Percentiles rank a stretch among this genome's conserved stretches.
phyloP scores from a whole-genome alignment of 192 early-diverging fungal species.

The Backusella liffmaniae region DNA sequence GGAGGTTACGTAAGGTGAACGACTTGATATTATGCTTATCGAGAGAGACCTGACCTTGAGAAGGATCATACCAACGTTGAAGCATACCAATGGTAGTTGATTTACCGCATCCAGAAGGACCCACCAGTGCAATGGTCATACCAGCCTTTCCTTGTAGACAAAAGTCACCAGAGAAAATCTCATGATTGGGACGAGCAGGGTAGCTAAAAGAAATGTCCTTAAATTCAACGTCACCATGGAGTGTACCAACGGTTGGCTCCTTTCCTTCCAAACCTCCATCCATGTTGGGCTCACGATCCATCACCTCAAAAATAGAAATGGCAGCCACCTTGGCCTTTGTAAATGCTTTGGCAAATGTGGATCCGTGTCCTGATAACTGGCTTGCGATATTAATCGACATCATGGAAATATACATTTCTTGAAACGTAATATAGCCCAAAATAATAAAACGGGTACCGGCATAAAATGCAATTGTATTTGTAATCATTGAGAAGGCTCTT shows the following conservation, averaged over 20 bases:
- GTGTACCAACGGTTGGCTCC: slow-evolving; percentile 14
- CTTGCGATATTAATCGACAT: slow-evolving; percentile 19
- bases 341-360: slow-evolving; percentile 68
- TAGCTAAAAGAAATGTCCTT: slow-evolving; percentile 57
- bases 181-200: slow-evolving; percentile 58
- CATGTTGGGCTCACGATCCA: slow-evolving; percentile 74
- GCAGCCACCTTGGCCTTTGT: slow-evolving; percentile 82
- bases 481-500: slow-evolving; percentile 65
- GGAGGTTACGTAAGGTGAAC: slow-evolving; percentile 66
- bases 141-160: slow-evolving; percentile 58
- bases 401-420: slow-evolving; percentile 20
- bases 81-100: slow-evolving; percentile 61
- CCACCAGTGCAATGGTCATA: slow-evolving; percentile 84
- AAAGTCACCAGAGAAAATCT: slow-evolving; percentile 39
- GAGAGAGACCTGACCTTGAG: slow-evolving; percentile 56
- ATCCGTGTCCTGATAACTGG: slow-evolving; percentile 60
- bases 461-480: slow-evolving; percentile 73
- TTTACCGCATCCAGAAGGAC: slow-evolving; percentile 86
- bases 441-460: slow-evolving; percentile 48
- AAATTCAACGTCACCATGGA: slow-evolving; percentile 39
- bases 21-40: slow-evolving; percentile 58
- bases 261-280: slow-evolving; percentile 51
- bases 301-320: slow-evolving; percentile 62
- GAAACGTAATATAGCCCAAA: slow-evolving; percentile 10
- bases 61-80: slow-evolving; percentile 81